Percentiles rank a stretch among this genome's conserved stretches.
Conservation (phyloP, 306 rosid genomes). For the Quercus mongolica region DNA sequence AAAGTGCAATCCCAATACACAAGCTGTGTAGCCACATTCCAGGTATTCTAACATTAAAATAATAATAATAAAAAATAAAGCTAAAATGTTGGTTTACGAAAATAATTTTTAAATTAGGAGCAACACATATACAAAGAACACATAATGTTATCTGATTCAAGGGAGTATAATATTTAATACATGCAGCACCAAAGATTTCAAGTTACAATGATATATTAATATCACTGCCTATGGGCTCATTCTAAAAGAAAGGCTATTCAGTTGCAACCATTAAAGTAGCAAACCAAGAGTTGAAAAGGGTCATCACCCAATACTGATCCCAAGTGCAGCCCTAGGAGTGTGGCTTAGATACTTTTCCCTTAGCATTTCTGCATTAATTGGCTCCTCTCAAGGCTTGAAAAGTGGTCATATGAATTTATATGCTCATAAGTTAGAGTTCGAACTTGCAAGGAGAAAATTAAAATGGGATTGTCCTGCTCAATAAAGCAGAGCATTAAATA, state of each 20-base stretch:
- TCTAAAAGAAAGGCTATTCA: not conserved
- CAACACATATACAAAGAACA: not conserved
- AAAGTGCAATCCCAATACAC: no score
- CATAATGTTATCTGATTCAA: not conserved
- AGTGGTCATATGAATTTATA: not conserved
- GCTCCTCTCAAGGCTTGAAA: not conserved
- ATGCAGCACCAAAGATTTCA: not conserved
- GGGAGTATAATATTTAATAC: not conserved
- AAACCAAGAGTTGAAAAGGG: not conserved
- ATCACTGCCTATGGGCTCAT: not conserved
- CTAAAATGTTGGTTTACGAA: not conserved
- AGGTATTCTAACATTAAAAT: no score
- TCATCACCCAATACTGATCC: not conserved
- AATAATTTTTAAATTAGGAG: not conserved
- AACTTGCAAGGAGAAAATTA: not conserved
- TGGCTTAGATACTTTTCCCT: not conserved
- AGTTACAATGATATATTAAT: not conserved
- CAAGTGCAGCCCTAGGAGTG: not conserved
- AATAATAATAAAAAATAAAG: no score
- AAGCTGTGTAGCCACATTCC: no score
- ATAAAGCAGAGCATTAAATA: no score
- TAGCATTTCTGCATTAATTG: not conserved
- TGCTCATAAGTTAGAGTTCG: not conserved
- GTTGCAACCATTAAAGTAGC: not conserved
- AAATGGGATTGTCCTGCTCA: no score